phyloP scores from a whole-genome alignment of 306 rosid genomes.

The Carpinus fangiana region DNA sequence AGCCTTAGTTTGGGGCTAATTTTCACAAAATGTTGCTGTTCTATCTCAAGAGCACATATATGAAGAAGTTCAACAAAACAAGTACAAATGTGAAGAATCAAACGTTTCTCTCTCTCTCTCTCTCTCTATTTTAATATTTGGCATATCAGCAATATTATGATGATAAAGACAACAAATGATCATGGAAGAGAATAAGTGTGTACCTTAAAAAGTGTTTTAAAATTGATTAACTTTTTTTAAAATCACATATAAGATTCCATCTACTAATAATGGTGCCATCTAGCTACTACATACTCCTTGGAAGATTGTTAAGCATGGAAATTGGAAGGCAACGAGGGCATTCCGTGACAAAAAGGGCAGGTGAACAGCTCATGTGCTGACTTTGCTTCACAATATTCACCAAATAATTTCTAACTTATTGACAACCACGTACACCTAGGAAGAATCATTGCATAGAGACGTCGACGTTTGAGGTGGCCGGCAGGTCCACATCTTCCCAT shows the following conservation, averaged over 20 bases:
- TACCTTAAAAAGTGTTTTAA: background rate
- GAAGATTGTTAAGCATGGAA: constrained; percentile 10
- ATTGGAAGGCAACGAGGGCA: background rate
- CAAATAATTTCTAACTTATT: constrained; percentile 6
- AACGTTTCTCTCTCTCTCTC: no score
- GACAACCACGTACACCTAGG: constrained; percentile 3
- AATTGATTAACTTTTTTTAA: background rate
- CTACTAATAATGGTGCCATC: no score
- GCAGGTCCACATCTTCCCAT: constrained; percentile 16
- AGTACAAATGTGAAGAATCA: no score
- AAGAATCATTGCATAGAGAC: constrained; percentile 14
- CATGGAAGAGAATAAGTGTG: background rate
- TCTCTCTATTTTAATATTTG: no score
- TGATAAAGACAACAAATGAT: background rate
- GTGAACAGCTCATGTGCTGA: constrained; percentile 1
- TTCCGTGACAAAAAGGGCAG: constrained; percentile 19
- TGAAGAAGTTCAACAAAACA: no score
- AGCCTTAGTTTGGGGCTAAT: no score
- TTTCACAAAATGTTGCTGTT: no score
- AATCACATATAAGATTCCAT: background rate
- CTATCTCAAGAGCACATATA: no score
- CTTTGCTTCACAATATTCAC: constrained; percentile 19
- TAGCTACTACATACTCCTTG: background rate
- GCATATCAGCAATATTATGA: background rate
- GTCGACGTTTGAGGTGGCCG: background rate